Percentiles rank a stretch among this genome's conserved stretches.
Conservation (phyloP, 441 rosid genomes). For the Flueggea neowawraea region DNA sequence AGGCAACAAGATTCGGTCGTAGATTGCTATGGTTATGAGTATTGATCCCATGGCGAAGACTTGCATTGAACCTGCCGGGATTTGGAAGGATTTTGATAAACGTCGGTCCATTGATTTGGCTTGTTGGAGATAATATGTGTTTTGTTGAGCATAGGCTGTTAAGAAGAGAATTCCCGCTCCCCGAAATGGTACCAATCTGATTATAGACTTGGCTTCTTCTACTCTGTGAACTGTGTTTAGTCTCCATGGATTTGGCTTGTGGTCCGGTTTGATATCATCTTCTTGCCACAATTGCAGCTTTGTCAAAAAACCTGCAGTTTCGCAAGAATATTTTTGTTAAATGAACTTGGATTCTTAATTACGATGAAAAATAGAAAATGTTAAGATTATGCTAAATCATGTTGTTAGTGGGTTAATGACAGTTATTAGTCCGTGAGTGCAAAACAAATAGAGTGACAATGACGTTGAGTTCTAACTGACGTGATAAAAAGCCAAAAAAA, state of each 20-base stretch:
- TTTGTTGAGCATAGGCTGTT: slow-evolving; percentile 85
- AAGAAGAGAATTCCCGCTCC: slow-evolving; percentile 83
- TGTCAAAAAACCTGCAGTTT: slow-evolving; percentile 63
- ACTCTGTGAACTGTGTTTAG: slow-evolving; percentile 86
- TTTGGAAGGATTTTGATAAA: slow-evolving; percentile 56
- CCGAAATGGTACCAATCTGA: slow-evolving; percentile 95
- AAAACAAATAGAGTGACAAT: too few relatives aligned
- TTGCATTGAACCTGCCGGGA: slow-evolving; percentile 91
- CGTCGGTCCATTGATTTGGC: slow-evolving; percentile 90
- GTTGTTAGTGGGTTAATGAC: too few relatives aligned
- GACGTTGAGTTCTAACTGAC: too few relatives aligned
- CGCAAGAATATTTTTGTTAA: background rate
- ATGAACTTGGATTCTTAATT: too few relatives aligned
- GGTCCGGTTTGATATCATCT: slow-evolving; percentile 45
- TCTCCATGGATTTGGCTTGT: slow-evolving; percentile 62
- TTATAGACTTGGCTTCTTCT: slow-evolving; percentile 81
- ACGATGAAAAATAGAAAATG: too few relatives aligned
- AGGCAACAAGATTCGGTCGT: slow-evolving; percentile 64
- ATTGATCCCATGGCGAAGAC: slow-evolving; percentile 76
- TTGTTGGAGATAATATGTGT: slow-evolving; percentile 86
- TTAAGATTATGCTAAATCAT: too few relatives aligned
- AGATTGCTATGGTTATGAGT: slow-evolving; percentile 67
- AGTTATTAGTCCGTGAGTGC: too few relatives aligned
- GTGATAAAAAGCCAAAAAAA: too few relatives aligned
- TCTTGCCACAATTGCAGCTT: slow-evolving; percentile 71